Conservation (phyloP, 1,284 basidiomycete genomes). For the Irpex sp. region DNA sequence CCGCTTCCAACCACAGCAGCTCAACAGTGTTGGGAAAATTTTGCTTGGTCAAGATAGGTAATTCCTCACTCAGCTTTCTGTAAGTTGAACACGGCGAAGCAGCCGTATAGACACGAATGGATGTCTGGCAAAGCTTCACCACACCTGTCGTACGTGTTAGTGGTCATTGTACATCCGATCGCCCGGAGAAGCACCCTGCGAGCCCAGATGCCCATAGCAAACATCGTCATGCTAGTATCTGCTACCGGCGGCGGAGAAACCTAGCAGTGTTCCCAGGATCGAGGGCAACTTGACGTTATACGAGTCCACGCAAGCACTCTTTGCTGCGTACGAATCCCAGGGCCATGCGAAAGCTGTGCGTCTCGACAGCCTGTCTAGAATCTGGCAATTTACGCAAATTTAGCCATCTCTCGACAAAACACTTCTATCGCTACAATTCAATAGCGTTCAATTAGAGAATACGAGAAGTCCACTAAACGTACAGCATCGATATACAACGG, state of each 20-base stretch:
- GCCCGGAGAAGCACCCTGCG: neutral
- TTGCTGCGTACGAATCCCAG: neutral
- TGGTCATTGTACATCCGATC: neutral
- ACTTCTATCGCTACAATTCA: slow-evolving; percentile 4
- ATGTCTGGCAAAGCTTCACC: neutral
- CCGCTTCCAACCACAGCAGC: too few species aligned
- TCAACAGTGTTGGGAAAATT: too few species aligned
- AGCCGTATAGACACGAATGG: neutral
- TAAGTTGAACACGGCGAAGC: neutral
- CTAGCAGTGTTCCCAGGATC: neutral
- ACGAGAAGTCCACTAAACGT: slow-evolving; percentile 12
- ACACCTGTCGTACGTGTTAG: neutral
- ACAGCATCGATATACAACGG: slow-evolving; percentile 6
- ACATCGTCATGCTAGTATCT: neutral
- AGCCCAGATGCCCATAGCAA: neutral
- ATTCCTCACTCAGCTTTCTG: neutral
- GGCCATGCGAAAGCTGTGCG: neutral
- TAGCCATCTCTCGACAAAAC: neutral
- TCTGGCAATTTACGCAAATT: neutral
- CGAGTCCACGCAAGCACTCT: neutral
- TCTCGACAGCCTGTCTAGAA: neutral
- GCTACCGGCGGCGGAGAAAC: neutral
- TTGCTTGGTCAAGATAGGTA: neutral
- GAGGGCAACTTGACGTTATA: neutral
- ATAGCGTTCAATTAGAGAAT: slow-evolving; percentile 8